Evolutionary conservation across 177 flowering plant species (phyloP).

Genomic region (Vitis hybrid): DNA sequence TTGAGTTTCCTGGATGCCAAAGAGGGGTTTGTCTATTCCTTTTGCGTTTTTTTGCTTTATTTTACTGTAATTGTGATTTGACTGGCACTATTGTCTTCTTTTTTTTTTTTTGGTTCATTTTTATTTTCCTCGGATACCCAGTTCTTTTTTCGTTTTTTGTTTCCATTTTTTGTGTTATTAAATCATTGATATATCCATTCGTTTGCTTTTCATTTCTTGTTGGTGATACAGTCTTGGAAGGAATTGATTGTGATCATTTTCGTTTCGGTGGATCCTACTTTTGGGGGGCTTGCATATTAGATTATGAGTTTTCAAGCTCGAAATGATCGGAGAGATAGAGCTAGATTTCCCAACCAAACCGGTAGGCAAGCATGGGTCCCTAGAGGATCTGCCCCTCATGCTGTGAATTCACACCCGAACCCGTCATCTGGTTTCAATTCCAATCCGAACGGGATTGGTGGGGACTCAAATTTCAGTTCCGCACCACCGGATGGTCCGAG

Average conservation of each 20-base stretch:
- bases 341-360: constrained; percentile 29
- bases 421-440: constrained; percentile 2
- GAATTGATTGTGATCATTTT: background rate
- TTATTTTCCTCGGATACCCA: too few species aligned
- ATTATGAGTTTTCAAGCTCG: constrained; percentile 57
- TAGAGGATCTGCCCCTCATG: constrained; percentile 37
- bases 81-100: too few species aligned
- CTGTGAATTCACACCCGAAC: constrained; percentile 12
- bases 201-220: too few species aligned
- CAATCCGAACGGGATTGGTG: constrained; percentile 18
- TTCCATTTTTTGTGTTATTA: too few species aligned
- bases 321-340: constrained; percentile 45
- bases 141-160: too few species aligned
- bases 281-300: constrained; percentile 3
- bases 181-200: too few species aligned
- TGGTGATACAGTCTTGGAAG: too few species aligned
- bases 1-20: too few species aligned
- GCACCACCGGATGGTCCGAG: constrained; percentile 3
- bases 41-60: too few species aligned
- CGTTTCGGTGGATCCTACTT: constrained; percentile 2
- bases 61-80: too few species aligned
- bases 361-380: constrained; percentile 71
- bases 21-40: too few species aligned
- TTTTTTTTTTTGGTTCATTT: too few species aligned
- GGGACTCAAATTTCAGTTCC: background rate